Base-by-base conservation (phyloP, 805 yeast genomes). In the Lipomyces chichibuensis region DNA sequence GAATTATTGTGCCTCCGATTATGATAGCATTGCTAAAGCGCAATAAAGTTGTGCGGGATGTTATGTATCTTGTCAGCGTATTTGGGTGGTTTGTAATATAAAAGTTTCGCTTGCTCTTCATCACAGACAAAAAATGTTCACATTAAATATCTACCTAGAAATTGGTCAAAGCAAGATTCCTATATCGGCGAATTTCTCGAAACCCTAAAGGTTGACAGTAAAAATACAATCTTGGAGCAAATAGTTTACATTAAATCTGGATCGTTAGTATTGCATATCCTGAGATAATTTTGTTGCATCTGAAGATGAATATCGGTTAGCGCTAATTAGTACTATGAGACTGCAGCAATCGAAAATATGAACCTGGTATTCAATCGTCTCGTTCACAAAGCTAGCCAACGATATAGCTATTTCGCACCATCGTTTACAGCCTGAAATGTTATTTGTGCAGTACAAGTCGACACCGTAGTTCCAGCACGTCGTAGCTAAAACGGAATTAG, bases 21-120 rank as follows among this genome's bases (percentile, higher is more conserved):
- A 8, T 43, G 49, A 43, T 17, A 43, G 49, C 49, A 43, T 43
- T 43, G 49, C 23, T 17, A 43, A 43, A 17, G 49, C 8, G 20
- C 49, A 14, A 0, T 1, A 5, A 2, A 14, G 20, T n/a, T 6
- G 71, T 81, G 84, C 52, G 84, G 91, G 62, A 85, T 88, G 60
- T 79, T 79, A 65, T 85, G 83, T 4, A 74, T 82, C 29, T 85
- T 92, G 39, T 87, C 92, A 64, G 8, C 14, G 39, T 43, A 43
- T 17, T 43, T 4, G 49, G 49, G 23, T 43, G 49, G 49, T 43
- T 43, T 43, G 23, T 37, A 43, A 43, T 17, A 43, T 43, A 43
- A 43, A 17, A n/a, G 49, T 43, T n/a, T 43, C 49, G 25, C 23
- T 17, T 43, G 20, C 11, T n/a, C 8, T 43, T 43, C 3, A 23